Evolutionary conservation across 1,139 yeast genomes (phyloP), one percentile per base, ranked within the genome.

Genomic region (Yamadazyma buinensis): DNA sequence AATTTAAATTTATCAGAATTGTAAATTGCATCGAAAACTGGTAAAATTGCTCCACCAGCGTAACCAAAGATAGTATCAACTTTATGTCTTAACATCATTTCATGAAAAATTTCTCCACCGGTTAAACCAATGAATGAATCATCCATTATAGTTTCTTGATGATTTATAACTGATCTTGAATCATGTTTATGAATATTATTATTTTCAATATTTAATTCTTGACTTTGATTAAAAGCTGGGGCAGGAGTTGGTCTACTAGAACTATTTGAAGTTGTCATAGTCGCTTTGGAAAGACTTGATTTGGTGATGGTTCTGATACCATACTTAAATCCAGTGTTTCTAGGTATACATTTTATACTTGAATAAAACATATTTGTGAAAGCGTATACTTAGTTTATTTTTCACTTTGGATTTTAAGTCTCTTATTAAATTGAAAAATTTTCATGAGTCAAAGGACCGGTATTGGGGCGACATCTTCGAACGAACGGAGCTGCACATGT

Each of bases 1-100:
- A 92, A 92, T 48, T 81, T 80, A 72, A 92, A 90, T 53, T 84
- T 78, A 39, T 84, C 82, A 12, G 96, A 85, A 67, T 90, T 84
- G 71, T 84, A 85, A 51, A 92, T 92, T 48, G 97, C 98, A 58
- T 92, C 98, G 56, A 84, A 92, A 22, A 92, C 98, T 17, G 98
- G 97, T 52, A 92, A 75, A 56, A 92, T 92, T 48, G 98, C 98
- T 58, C 98, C 98, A 53, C 98, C 97, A 35, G 97, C 95, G 65
- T 85, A 87, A 30, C 96, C 96, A 60, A 87, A 90, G 35, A 88
- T 78, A 42, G 97, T 86, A 61, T 92, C 97, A 40, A 92, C 98
- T 36, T 85, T 76, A 60, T 92, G 97, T 61, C 97, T 80, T 43
- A 82, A 75, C 97, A 92, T 92, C 98, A 92, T 92, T 64, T 92